Evolutionary conservation across 1,284 basidiomycete species (phyloP).

Genomic region (Ganoderma sp.): DNA sequence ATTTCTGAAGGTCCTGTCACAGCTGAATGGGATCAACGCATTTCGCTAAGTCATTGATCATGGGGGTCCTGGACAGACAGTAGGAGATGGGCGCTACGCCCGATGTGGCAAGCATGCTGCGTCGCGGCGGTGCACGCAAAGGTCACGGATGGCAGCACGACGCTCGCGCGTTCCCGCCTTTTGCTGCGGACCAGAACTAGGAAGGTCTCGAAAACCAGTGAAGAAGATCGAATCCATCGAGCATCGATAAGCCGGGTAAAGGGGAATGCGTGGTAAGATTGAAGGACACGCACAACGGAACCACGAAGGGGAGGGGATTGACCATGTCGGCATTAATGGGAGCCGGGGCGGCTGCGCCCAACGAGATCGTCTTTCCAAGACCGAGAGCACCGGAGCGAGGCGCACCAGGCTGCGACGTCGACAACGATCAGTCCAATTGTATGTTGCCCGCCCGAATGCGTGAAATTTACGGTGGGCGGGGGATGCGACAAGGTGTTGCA

Average conservation of each 20-base stretch:
- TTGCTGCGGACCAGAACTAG: neutral
- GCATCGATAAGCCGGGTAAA: neutral
- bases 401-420: neutral
- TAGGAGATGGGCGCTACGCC: neutral
- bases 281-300: neutral
- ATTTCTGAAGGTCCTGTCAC: neutral
- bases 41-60: neutral
- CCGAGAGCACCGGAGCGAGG: constrained; percentile 1
- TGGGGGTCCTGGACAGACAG: neutral
- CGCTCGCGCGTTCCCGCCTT: neutral
- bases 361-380: neutral
- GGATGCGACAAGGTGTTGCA: neutral
- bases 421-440: constrained; percentile 4
- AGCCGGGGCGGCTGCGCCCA: neutral
- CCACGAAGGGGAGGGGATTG: neutral
- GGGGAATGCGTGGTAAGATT: neutral
- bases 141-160: neutral
- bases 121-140: neutral
- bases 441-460: neutral
- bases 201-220: neutral
- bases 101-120: neutral
- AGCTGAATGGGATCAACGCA: neutral
- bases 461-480: neutral
- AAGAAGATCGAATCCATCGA: neutral
- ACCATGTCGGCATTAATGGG: neutral